Base-by-base conservation (phyloP, 2,329 filamentous ascomycete species). In the Arthrobotrys sphaeroides region DNA sequence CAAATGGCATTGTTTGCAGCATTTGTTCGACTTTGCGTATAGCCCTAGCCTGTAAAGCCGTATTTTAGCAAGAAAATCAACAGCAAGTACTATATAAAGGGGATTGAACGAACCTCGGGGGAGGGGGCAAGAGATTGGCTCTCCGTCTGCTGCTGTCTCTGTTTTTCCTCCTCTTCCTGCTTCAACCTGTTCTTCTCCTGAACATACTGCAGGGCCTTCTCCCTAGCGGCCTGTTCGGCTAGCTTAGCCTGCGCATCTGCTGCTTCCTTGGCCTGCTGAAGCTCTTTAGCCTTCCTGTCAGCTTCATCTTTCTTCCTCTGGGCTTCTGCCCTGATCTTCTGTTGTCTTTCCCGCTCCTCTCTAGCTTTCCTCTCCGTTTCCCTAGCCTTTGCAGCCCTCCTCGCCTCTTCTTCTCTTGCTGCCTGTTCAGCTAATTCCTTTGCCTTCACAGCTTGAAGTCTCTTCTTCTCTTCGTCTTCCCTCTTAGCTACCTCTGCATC, bases 1-100 rank as follows among this genome's bases (percentile, higher is more conserved):
- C 49, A 18, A 65, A 75, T 6, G 53, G 53, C 72, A 75, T 75
- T 2, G 64, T 59, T 0, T 55, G 13, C 1, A 69, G 33, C 2
- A 75, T 24, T 9, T 55, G 22, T 13, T 75, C 47, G 1, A 43
- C 49, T n/a, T n/a, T n/a, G n/a, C n/a, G n/a, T n/a, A n/a, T n/a
- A n/a, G n/a, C n/a, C n/a, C n/a, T n/a, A n/a, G n/a, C n/a, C n/a
- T n/a, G n/a, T n/a, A n/a, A n/a, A n/a, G n/a, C n/a, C n/a, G n/a
- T n/a, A n/a, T n/a, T n/a, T n/a, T n/a, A n/a, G n/a, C n/a, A n/a
- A n/a, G n/a, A n/a, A n/a, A n/a, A n/a, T n/a, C n/a, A n/a, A n/a
- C n/a, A n/a, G n/a, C n/a, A n/a, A n/a, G n/a, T n/a, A n/a, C n/a
- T n/a, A n/a, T n/a, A n/a, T n/a, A n/a, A n/a, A n/a, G n/a, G n/a